Conservation (phyloP, 805 yeast species). For the Metschnikowia arizonensis region DNA sequence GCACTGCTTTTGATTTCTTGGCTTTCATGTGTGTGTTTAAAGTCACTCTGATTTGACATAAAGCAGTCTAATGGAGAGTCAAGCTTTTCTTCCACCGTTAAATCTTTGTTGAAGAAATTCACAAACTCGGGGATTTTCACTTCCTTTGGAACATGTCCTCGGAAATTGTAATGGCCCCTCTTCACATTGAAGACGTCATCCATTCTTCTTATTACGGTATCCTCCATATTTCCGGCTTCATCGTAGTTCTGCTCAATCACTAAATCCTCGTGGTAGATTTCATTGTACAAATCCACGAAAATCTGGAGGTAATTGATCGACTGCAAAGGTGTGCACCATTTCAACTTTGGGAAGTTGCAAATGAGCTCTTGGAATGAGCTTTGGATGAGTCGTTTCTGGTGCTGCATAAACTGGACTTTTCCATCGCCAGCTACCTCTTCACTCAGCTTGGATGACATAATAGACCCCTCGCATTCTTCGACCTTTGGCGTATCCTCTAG, state of each 20-base stretch:
- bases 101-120: slow-evolving; percentile 9
- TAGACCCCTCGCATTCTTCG: not conserved
- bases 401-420: not conserved
- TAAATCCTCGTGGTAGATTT: slow-evolving; percentile 14
- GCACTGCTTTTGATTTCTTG: not conserved
- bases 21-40: not conserved
- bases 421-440: not conserved
- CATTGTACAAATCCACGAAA: slow-evolving; percentile 16
- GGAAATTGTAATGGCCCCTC: slow-evolving; percentile 3
- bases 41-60: not conserved
- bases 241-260: slow-evolving; percentile 10
- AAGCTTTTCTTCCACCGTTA: not conserved
- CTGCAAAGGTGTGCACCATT: slow-evolving; percentile 17
- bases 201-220: slow-evolving; percentile 11
- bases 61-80: not conserved
- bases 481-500: not conserved
- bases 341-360: slow-evolving; percentile 6
- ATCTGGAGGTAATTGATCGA: slow-evolving; percentile 16
- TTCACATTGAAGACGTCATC: not conserved
- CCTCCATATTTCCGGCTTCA: slow-evolving; percentile 9
- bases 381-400: slow-evolving; percentile 12
- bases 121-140: slow-evolving; percentile 14
- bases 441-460: not conserved
- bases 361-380: slow-evolving; percentile 10
- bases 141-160: not conserved